phyloP scores from a whole-genome alignment of 129 eudicot species.

The Daucus carota region DNA sequence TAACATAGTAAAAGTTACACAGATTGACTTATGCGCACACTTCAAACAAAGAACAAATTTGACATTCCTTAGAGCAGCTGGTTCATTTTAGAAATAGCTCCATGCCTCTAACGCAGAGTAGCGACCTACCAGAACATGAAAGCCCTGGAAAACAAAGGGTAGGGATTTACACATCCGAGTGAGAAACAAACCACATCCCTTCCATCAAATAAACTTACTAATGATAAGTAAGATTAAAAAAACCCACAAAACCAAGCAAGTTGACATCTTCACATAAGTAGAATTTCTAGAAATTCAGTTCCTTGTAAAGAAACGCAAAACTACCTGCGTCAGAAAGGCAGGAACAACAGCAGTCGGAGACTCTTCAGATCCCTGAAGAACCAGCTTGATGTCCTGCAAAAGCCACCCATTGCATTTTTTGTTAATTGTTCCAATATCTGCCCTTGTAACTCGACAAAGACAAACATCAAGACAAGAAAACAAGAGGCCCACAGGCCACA shows the following conservation, averaged over 20 bases:
- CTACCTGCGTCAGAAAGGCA: neutral
- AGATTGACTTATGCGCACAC: neutral
- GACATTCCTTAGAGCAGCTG: neutral
- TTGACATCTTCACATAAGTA: neutral
- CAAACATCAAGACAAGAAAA: neutral
- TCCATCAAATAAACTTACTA: too few species aligned
- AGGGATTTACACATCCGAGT: neutral
- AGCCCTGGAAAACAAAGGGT: neutral
- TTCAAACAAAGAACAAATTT: neutral
- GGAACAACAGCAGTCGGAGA: neutral
- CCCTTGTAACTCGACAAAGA: neutral
- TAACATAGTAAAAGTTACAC: neutral
- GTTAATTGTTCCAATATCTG: neutral
- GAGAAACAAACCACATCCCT: neutral
- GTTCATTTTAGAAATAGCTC: neutral
- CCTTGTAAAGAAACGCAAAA: neutral
- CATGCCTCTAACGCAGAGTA: neutral
- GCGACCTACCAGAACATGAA: neutral
- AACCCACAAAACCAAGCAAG: neutral
- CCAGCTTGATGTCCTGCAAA: conserved; percentile 14
- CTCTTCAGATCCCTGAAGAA: neutral
- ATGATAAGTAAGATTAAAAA: neutral
- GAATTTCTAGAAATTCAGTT: neutral
- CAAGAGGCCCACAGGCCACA: too few species aligned
- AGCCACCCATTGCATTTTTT: neutral